A percentile compares a stretch with the other conserved stretches of the same genome.
These are phyloP conservation scores for Exophiala calicioides DNA, from an alignment of 2,329 filamentous ascomycete genomes.

Conservation along the genomic window DNA sequence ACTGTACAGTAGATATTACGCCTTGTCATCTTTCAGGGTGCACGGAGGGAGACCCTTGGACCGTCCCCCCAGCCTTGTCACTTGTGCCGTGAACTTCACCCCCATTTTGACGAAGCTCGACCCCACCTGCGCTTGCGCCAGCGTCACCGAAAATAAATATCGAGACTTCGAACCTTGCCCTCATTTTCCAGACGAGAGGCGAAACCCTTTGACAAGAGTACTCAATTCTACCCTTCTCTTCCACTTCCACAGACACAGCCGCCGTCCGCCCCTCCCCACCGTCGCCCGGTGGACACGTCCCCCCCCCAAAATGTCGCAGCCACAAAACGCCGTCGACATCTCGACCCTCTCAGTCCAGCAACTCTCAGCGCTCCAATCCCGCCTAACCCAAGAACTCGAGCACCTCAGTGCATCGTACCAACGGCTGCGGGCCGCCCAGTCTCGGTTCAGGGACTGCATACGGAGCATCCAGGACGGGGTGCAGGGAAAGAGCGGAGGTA, in stretches of 20 bases:
- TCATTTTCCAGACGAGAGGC: too few species aligned
- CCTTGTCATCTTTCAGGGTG: too few species aligned
- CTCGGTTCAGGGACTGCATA: constrained; percentile 89
- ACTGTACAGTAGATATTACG: too few species aligned
- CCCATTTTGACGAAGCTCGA: not conserved
- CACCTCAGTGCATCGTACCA: constrained; percentile 88
- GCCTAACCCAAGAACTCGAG: constrained; percentile 93
- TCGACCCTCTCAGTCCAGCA: constrained; percentile 79
- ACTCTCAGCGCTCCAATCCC: constrained; percentile 88
- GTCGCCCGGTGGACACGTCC: too few species aligned
- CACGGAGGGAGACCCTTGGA: not conserved
- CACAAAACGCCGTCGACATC: constrained; percentile 61
- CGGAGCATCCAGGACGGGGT: constrained; percentile 69
- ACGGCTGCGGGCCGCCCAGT: constrained; percentile 84
- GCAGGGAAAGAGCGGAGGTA: constrained; percentile 28
- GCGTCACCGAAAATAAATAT: not conserved
- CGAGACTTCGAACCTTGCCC: too few species aligned
- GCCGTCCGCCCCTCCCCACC: too few species aligned
- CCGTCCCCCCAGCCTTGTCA: too few species aligned
- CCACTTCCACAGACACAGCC: not conserved
- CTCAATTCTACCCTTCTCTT: not conserved
- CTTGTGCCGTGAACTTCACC: not conserved
- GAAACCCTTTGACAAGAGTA: too few species aligned
- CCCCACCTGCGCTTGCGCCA: constrained; percentile 3
- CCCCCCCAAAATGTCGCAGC: constrained; percentile 23